Base-by-base conservation (phyloP, 129 eudicot genomes). In the Flaveria bidentis region DNA sequence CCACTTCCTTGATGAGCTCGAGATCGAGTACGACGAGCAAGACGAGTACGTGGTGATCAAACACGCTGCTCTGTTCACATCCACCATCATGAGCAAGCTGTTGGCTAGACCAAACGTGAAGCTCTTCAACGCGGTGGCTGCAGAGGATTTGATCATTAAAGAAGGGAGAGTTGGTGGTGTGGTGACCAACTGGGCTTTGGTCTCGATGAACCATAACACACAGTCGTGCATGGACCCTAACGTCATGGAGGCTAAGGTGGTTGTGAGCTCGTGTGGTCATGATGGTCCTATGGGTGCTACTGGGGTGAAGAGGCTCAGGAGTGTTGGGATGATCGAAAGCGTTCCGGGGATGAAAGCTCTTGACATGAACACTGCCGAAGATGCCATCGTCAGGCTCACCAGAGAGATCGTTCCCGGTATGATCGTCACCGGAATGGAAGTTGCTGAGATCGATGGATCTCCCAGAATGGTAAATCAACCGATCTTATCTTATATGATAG, bases 281-380 rank as follows among this genome's bases (percentile, higher is more conserved):
- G 96, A 89, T 75, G 96, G 96, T 1, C 96, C 96, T 3, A 86
- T 89, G 75, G 96, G 96, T n/a, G 96, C 96, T 18, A 89, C 96
- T 0, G 91, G 96, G 0, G 91, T 87, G 5, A 89, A 89, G 91
- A 73, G 96, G 76, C 74, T 89, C 65, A 80, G 67, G 87, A 85
- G 86, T 50, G 88, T 89, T 39, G 96, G 96, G 26, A 51, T 89
- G 89, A 84, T 89, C 16, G 86, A 89, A 20, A 82, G 76, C 20
- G 91, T 89, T 7, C 91, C 96, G 11, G 96, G 96, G 73, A 89
- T 89, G 91, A 87, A 85, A 78, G 96, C 96, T 0, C 81, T 89
- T 9, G 96, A 89, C 76, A 89, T 89, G 96, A 89, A 87, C 82
- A 51, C 91, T 4, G 96, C 96, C 2, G 96, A 89, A 76, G 96